Evolutionary conservation across 2,329 filamentous ascomycete species (phyloP).

Genomic region (Penicillium digitatum): DNA sequence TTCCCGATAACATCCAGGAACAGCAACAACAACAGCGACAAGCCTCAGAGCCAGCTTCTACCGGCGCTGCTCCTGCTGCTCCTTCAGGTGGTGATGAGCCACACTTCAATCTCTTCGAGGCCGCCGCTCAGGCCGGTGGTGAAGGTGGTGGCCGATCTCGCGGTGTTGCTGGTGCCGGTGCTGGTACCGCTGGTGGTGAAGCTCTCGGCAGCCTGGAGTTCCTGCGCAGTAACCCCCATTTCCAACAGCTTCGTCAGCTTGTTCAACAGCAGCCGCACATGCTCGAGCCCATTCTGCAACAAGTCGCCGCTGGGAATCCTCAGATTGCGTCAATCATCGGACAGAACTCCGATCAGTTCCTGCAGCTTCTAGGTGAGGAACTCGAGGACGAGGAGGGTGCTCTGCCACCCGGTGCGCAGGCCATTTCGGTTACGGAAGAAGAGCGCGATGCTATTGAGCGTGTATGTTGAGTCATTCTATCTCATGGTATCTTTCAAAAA

Average conservation of each 20-base stretch:
- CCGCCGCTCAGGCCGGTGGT: conserved; percentile 69
- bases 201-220: conserved; percentile 82
- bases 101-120: conserved; percentile 81
- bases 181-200: conserved; percentile 49
- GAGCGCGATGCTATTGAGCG: conserved; percentile 96
- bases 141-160: conserved; percentile 37
- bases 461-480: conserved; percentile 51
- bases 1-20: conserved; percentile 77
- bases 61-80: conserved; percentile 33
- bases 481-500: neutral
- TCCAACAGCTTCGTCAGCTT: conserved; percentile 94
- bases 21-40: conserved; percentile 64
- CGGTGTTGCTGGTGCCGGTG: conserved; percentile 36
- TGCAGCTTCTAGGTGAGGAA: conserved; percentile 84
- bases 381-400: conserved; percentile 66
- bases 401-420: conserved; percentile 80
- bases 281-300: conserved; percentile 96
- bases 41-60: conserved; percentile 44
- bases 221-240: conserved; percentile 90
- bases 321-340: conserved; percentile 90
- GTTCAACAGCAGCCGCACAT: conserved; percentile 97
- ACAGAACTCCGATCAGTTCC: conserved; percentile 86
- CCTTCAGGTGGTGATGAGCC: conserved; percentile 53
- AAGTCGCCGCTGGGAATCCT: conserved; percentile 91
- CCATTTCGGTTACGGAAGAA: conserved; percentile 89